phyloP scores from a whole-genome alignment of 805 yeast species.

The Starmerella vaccinii region DNA sequence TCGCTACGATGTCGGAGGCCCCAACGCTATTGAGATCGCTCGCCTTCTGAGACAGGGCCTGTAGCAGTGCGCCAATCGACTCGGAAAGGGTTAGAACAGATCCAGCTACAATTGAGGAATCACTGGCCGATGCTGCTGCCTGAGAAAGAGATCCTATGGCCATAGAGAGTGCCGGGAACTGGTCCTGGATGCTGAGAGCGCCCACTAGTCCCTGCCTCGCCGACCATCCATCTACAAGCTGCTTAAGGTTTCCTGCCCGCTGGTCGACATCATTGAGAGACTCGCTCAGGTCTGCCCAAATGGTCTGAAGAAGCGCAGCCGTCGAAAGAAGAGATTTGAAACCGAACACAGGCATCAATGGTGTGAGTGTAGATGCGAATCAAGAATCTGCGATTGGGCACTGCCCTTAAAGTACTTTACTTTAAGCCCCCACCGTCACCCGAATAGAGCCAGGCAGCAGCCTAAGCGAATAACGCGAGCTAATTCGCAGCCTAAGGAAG shows the following conservation, averaged over 20 bases:
- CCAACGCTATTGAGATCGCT: conserved; percentile 23
- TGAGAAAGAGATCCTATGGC: conserved; percentile 8
- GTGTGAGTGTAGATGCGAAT: too few species aligned
- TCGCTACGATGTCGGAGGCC: conserved; percentile 22
- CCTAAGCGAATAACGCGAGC: too few species aligned
- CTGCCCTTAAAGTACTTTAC: too few species aligned
- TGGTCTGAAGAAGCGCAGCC: background rate
- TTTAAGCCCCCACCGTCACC: too few species aligned
- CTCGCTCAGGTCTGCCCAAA: conserved; percentile 7
- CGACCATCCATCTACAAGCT: conserved; percentile 14
- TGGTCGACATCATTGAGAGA: conserved; percentile 2
- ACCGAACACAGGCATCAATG: too few species aligned
- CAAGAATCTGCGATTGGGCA: too few species aligned
- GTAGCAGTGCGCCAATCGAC: conserved; percentile 16
- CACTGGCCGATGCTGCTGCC: conserved; percentile 12
- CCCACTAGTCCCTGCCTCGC: conserved; percentile 17
- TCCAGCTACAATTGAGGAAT: conserved; percentile 11
- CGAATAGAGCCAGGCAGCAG: too few species aligned
- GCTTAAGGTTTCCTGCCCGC: conserved; percentile 6
- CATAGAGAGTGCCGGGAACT: conserved; percentile 11
- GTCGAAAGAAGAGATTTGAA: background rate
- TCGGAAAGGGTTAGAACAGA: conserved; percentile 8
- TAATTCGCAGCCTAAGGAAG: too few species aligned
- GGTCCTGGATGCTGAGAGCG: conserved; percentile 19
- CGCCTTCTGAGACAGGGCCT: conserved; percentile 22